A percentile compares a stretch with the other conserved stretches of the same genome.
These are phyloP conservation scores for Helicocarpus griseus DNA, from an alignment of 2,329 filamentous ascomycete genomes.

Conservation along the genomic window DNA sequence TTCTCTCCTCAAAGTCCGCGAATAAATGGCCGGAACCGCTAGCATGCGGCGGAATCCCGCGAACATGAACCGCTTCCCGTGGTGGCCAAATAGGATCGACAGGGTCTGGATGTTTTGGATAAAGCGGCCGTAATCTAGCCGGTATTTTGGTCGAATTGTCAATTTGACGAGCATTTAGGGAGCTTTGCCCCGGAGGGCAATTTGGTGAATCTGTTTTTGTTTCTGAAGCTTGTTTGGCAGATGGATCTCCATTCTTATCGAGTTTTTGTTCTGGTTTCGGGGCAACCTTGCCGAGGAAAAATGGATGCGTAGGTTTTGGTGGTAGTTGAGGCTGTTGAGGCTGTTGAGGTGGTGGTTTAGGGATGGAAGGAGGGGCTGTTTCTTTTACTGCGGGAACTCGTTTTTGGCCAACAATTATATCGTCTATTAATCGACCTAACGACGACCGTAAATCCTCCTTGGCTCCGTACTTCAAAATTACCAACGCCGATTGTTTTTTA, in stretches of 20 bases:
- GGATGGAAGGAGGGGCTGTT: not conserved
- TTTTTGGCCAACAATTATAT: slow-evolving; percentile 44
- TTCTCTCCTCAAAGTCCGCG: slow-evolving; percentile 21
- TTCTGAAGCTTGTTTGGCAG: not conserved
- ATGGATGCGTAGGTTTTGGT: slow-evolving; percentile 55
- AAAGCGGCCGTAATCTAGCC: not conserved
- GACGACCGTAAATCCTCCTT: slow-evolving; percentile 37
- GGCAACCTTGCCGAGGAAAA: slow-evolving; percentile 53
- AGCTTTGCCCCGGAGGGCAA: not conserved
- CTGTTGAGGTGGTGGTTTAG: slow-evolving; percentile 1
- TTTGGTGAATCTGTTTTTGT: not conserved
- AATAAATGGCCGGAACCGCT: not conserved
- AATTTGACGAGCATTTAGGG: not conserved
- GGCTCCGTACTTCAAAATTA: slow-evolving; percentile 51
- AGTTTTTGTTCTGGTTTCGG: slow-evolving; percentile 10
- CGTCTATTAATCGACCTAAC: slow-evolving; percentile 52
- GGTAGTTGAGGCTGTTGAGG: slow-evolving; percentile 17
- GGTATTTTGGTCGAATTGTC: not conserved
- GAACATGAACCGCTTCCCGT: slow-evolving; percentile 36
- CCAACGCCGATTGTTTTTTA: slow-evolving; percentile 32
- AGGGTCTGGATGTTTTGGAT: slow-evolving; percentile 16
- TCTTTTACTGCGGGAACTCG: slow-evolving; percentile 14
- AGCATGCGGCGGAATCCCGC: slow-evolving; percentile 31
- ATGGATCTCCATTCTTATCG: not conserved
- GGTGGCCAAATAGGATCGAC: slow-evolving; percentile 32